A percentile compares a stretch with the other conserved stretches of the same genome.
Evolutionary conservation across 805 yeast genomes (phyloP).

Genomic region (Cyberlindnera americana): DNA sequence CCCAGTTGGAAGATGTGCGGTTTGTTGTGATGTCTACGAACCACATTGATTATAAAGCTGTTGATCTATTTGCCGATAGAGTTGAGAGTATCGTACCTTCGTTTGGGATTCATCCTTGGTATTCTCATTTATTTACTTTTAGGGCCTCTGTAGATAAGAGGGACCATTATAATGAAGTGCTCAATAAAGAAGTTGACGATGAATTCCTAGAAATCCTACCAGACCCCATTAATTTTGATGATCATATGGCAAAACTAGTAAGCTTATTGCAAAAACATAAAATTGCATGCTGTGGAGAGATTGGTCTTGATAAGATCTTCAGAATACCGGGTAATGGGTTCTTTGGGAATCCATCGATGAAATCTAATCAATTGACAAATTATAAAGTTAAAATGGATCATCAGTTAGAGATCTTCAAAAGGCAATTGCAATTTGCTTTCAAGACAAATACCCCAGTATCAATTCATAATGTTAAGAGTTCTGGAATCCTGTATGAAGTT

Average conservation of each 20-base stretch:
- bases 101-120: conserved; percentile 94
- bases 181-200: conserved; percentile 35
- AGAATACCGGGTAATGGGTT: conserved; percentile 61
- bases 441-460: conserved; percentile 52
- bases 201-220: conserved; percentile 52
- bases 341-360: conserved; percentile 35
- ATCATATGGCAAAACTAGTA: conserved; percentile 27
- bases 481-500: conserved; percentile 59
- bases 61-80: conserved; percentile 25
- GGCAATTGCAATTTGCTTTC: conserved; percentile 54
- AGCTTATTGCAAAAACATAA: conserved; percentile 11
- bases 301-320: conserved; percentile 83
- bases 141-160: conserved; percentile 30
- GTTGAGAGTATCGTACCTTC: conserved; percentile 35
- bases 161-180: conserved; percentile 54
- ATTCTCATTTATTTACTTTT: conserved; percentile 55
- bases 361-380: conserved; percentile 30
- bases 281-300: conserved; percentile 66
- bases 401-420: conserved; percentile 51
- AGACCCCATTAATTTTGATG: conserved; percentile 47
- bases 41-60: conserved; percentile 33
- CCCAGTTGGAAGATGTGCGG: conserved; percentile 6
- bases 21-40: conserved; percentile 46
- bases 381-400: conserved; percentile 61
- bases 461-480: conserved; percentile 82